Conservation (phyloP, 441 rosid species). For the Lepidium campestre region DNA sequence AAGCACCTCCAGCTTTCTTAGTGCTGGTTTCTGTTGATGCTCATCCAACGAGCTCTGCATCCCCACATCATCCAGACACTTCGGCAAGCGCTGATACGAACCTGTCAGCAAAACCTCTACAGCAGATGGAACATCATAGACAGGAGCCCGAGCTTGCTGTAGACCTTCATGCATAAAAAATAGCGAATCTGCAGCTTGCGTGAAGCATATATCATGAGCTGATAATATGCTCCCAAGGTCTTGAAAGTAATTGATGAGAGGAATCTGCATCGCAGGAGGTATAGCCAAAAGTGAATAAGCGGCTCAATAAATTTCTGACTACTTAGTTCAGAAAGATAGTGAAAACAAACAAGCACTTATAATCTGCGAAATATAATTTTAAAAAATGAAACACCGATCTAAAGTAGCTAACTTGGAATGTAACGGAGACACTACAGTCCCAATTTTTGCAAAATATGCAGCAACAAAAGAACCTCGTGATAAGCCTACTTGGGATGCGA, state of each 20-base stretch:
- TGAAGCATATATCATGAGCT: conserved; percentile 86
- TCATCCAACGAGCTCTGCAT: conserved; percentile 64
- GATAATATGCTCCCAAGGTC: conserved; percentile 89
- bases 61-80: conserved; percentile 90
- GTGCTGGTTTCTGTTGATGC: conserved; percentile 77
- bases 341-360: not conserved
- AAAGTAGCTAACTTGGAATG: not conserved
- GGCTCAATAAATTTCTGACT: not conserved
- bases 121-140: conserved; percentile 97
- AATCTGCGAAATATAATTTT: not conserved
- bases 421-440: not conserved
- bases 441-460: not conserved
- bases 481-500: not conserved
- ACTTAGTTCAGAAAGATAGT: not conserved
- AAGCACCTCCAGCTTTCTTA: conserved; percentile 82
- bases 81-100: conserved; percentile 84
- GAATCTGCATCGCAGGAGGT: conserved; percentile 59
- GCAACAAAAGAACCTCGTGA: not conserved
- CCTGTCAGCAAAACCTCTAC: conserved; percentile 85
- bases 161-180: conserved; percentile 98
- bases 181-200: conserved; percentile 93
- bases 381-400: not conserved
- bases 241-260: conserved; percentile 80
- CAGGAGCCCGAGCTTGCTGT: conserved; percentile 98
- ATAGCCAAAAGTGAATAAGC: conserved; percentile 7